phyloP scores from a whole-genome alignment of 768 basidiomycete species.

The Suillus bovinus region DNA sequence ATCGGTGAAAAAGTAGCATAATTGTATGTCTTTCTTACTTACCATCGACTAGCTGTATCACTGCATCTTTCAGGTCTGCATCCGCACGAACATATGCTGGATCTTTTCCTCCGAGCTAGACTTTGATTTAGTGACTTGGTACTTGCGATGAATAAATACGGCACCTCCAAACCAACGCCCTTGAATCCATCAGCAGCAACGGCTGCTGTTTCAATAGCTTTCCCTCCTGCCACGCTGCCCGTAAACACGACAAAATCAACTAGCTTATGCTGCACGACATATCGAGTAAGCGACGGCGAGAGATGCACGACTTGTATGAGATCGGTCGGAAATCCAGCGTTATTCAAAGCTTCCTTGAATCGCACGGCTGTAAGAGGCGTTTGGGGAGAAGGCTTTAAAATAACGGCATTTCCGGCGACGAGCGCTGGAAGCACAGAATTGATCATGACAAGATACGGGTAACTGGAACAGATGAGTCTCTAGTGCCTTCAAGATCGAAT shows the following conservation, averaged over 20 bases:
- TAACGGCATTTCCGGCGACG: conserved; percentile 85
- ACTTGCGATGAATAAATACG: conserved; percentile 1
- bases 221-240: conserved; percentile 79
- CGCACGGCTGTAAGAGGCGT: conserved; percentile 89
- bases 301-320: conserved; percentile 79
- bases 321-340: conserved; percentile 76
- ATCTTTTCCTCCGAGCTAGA: conserved; percentile 93
- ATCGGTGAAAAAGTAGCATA: neutral
- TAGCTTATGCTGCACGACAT: conserved; percentile 60
- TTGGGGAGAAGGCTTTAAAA: conserved; percentile 96
- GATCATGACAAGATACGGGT: conserved; percentile 85
- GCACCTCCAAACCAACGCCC: conserved; percentile 82
- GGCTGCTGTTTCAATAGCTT: conserved; percentile 71
- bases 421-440: conserved; percentile 93
- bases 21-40: conserved; percentile 14
- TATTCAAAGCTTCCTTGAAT: conserved; percentile 63
- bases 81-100: conserved; percentile 93
- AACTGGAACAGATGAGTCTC: conserved; percentile 46
- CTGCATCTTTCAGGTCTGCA: conserved; percentile 81
- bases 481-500: neutral
- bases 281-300: conserved; percentile 56
- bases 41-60: conserved; percentile 90
- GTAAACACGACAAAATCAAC: conserved; percentile 91
- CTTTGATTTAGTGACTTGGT: conserved; percentile 9
- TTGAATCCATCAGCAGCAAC: conserved; percentile 72